Base-by-base conservation (phyloP, 306 rosid species). In the Potentilla sterilis region DNA sequence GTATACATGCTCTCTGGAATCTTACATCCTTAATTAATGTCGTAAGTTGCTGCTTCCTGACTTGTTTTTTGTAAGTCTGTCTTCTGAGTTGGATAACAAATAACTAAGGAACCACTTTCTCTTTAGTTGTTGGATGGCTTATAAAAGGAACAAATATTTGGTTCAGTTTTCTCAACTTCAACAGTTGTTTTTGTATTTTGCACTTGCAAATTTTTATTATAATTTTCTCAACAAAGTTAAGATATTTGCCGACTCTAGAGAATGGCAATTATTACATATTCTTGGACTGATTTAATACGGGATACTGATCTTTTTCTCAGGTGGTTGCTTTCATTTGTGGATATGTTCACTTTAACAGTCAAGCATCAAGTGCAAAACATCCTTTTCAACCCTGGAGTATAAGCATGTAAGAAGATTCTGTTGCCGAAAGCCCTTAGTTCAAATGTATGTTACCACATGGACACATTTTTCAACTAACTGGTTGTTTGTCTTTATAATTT, bases 281-380 rank as follows among this genome's bases (percentile, higher is more conserved):
- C 41, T 22, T 12, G 14, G n/a, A 24, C 9, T 1, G 21, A 46
- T 57, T 12, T 35, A 37, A 43, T 14, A 9, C 19, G 2, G 15
- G n/a, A 10, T 32, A 55, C 32, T 46, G 44, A 37, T 62, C 37
- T 14, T 64, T 65, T 72, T 37, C 4, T 49, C 88, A 96, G 99
- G 87, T 90, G 86, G 93, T 96, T 87, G 90, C 98, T 70, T 92
- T 96, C 85, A 80, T 92, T 58, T 96, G 98, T 46, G 99, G 99
- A 84, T 92, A 89, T 81, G 80, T 85, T 81, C 99, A 96, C 83
- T 90, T 85, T 77, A 78, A 69, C 76, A 79, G 89, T 80, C 96
- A 83, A 73, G 87, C 93, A 1, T 69, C 96, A 35, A 85, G 86
- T 78, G 86, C 86, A 78, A 89, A 48, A 35, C 93, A 73, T 37